Evolutionary conservation across 371 early-diverging fungal genomes (phyloP), one percentile per base, ranked within the genome.

Genomic region (Capniomyces stellatus): DNA sequence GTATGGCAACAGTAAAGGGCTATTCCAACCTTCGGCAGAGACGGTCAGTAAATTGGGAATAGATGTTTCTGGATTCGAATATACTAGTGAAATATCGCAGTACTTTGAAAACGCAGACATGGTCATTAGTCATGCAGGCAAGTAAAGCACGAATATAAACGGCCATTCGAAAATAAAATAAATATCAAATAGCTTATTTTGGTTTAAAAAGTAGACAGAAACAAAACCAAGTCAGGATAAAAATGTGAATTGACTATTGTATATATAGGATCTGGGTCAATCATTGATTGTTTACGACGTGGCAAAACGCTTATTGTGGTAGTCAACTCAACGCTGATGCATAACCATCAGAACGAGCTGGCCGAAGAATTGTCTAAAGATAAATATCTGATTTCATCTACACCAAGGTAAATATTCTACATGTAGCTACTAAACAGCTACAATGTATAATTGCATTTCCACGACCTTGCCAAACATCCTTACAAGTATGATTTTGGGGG

Each of bases 341-440:
- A 89, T 64, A 83, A 89, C 63, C 94, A 93, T 62, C 94, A 93
- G 66, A 39, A 53, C 27, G 90, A 93, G 61, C 72, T 93, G 44
- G 91, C 88, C 1, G 53, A 65, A 6, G 83, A 77, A 2, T 70
- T 93, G 57, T 69, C 72, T 6, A 54, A 59, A 0, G 57, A 71
- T 47, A 72, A 72, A 12, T 76, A 79, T 57, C 63, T 84, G 23
- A 57, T 78, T 44, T 6, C 44, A 44, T 44, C 44, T 10, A 44
- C 44, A 4, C 6, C 15, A 35, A 35, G 10, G 35, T 35, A 35
- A 35, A 10, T 10, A 6, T 15, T 35, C 15, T 35, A n/a, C n/a
- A n/a, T n/a, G 6, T 35, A 35, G 6, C 35, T 35, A 35, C 35
- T 35, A 35, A 6, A 10, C 6, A 10, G 35, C 35, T 35, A 6